A percentile compares a stretch with the other conserved stretches of the same genome.
Conservation (phyloP, 179 eudicot genomes). For the Heliamphora pulchella region DNA sequence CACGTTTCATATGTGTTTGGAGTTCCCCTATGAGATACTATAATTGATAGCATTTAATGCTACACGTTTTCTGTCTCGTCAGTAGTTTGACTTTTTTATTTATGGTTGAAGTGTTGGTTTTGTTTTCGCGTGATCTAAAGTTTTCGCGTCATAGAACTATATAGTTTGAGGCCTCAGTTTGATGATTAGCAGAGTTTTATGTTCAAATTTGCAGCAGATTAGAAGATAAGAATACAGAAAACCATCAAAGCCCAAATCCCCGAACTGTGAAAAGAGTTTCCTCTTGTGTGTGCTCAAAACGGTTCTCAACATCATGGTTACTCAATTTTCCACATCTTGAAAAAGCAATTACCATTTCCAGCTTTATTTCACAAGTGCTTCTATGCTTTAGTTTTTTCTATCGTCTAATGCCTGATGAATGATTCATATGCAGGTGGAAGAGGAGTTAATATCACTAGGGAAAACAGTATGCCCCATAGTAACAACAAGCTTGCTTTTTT, state of each 20-base stretch:
- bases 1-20: conserved; percentile 11
- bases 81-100: conserved; percentile 6
- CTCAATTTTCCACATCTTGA: conserved; percentile 1
- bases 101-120: background rate
- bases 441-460: conserved; percentile 39
- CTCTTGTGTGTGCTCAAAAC: background rate
- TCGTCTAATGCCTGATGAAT: background rate
- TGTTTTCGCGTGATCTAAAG: background rate
- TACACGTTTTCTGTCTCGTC: conserved; percentile 11
- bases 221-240: background rate
- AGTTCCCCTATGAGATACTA: background rate
- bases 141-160: conserved; percentile 2
- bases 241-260: background rate
- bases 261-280: background rate
- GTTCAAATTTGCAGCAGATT: conserved; percentile 5
- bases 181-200: background rate
- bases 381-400: conserved; percentile 1
- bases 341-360: conserved; percentile 6
- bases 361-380: conserved; percentile 4
- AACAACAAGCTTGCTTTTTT: conserved; percentile 45
- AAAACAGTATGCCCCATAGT: conserved; percentile 45
- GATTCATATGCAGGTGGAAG: conserved; percentile 25
- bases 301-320: conserved; percentile 13
- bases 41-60: conserved; percentile 7
- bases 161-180: background rate